Conservation (phyloP, 192 early-diverging fungal species). For the Backusella westeae region DNA sequence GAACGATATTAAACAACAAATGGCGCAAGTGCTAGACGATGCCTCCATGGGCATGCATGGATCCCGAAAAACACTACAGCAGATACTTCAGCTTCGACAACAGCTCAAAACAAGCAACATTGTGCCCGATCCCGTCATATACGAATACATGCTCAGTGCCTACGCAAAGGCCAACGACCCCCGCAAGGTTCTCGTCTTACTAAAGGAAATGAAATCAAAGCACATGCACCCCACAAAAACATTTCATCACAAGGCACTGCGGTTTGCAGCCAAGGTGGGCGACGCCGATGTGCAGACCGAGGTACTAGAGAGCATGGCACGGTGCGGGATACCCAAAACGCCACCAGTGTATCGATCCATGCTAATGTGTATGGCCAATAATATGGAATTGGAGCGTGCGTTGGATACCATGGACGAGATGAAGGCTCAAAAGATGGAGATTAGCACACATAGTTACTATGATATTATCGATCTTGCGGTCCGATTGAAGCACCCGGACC, state of each 20-base stretch:
- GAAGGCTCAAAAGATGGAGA: slow-evolving; percentile 31
- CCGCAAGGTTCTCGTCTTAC: not conserved
- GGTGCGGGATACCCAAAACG: not conserved
- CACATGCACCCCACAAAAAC: slow-evolving; percentile 18
- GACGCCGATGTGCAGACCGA: slow-evolving; percentile 16
- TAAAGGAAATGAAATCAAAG: slow-evolving; percentile 37
- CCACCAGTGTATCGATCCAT: slow-evolving; percentile 34
- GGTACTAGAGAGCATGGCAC: slow-evolving; percentile 12
- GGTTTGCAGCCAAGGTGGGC: slow-evolving; percentile 5
- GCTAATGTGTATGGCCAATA: slow-evolving; percentile 39
- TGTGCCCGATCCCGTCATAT: slow-evolving; percentile 32
- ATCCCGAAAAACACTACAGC: not conserved
- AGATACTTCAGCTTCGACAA: not conserved
- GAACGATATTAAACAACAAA: not conserved
- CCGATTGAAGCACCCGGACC: slow-evolving; percentile 25
- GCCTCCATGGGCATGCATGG: not conserved
- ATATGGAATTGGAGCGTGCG: slow-evolving; percentile 45
- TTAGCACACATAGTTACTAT: slow-evolving; percentile 27
- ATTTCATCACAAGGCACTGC: slow-evolving; percentile 31
- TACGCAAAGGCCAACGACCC: slow-evolving; percentile 28
- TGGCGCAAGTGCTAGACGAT: not conserved
- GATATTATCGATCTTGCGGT: slow-evolving; percentile 36
- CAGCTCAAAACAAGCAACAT: not conserved
- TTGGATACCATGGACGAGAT: slow-evolving; percentile 45
- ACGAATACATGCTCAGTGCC: slow-evolving; percentile 30